Percentiles rank a stretch among this genome's conserved stretches.
These are phyloP conservation scores for Edaphochlamys debaryana DNA, from an alignment of 139 green algal genomes.

Conservation along the genomic window DNA sequence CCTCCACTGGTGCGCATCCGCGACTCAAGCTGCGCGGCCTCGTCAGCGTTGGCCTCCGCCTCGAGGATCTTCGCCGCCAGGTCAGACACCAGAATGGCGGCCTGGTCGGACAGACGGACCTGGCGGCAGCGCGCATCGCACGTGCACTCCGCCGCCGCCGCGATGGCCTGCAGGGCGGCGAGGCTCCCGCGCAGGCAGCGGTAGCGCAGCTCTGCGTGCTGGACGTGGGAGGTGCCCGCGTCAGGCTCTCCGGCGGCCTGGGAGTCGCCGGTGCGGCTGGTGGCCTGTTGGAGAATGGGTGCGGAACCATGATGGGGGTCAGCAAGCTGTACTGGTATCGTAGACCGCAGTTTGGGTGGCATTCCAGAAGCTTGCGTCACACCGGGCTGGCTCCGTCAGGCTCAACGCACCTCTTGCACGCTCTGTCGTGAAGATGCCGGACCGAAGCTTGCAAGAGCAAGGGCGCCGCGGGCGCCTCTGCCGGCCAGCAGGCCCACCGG, in stretches of 20 bases:
- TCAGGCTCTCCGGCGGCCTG: background rate
- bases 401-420: too few relatives aligned
- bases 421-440: too few relatives aligned
- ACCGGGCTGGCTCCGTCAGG: too few relatives aligned
- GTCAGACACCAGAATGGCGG: conserved; percentile 12
- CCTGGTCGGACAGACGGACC: conserved; percentile 24
- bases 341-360: too few relatives aligned
- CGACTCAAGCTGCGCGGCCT: conserved; percentile 16
- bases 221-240: background rate
- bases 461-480: too few relatives aligned
- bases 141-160: background rate
- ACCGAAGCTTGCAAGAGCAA: too few relatives aligned
- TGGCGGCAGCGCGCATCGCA: background rate
- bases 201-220: conserved; percentile 10
- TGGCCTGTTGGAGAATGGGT: too few relatives aligned
- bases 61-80: conserved; percentile 39
- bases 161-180: background rate
- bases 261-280: too few relatives aligned
- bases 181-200: conserved; percentile 24
- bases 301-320: too few relatives aligned
- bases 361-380: too few relatives aligned
- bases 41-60: conserved; percentile 27
- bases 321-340: too few relatives aligned
- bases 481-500: too few relatives aligned
- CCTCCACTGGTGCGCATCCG: background rate